These are phyloP conservation scores for Hura crepitans DNA, from an alignment of 441 rosid genomes.

Conservation along the genomic window DNA sequence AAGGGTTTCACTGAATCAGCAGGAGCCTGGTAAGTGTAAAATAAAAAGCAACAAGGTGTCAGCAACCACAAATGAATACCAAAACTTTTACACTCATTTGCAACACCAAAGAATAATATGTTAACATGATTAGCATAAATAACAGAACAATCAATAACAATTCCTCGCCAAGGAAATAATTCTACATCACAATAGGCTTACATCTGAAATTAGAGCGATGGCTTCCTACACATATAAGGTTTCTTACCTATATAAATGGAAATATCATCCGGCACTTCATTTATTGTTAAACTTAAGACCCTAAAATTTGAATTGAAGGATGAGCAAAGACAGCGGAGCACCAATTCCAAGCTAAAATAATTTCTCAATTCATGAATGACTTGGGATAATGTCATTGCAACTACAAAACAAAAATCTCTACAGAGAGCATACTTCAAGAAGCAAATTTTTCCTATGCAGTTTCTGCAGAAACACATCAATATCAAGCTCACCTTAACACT, in stretches of 20 bases:
- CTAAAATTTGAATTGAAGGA: background rate
- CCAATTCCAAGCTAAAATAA: constrained; percentile 6
- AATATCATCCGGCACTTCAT: background rate
- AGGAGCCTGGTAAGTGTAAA: constrained; percentile 57
- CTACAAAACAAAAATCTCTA: background rate
- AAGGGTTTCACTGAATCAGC: constrained; percentile 83
- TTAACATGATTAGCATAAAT: constrained; percentile 10
- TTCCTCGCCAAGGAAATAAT: background rate
- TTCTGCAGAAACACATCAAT: background rate
- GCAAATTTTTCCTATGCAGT: background rate
- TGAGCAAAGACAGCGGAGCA: background rate
- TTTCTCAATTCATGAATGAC: constrained; percentile 3
- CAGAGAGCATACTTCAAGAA: background rate
- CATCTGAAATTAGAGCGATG: background rate
- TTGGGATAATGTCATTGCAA: background rate
- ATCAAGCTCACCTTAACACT: background rate
- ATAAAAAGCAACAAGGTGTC: constrained; percentile 15
- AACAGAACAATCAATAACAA: background rate
- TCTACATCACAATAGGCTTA: background rate
- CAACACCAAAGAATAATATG: background rate
- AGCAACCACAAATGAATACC: background rate
- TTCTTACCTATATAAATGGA: background rate
- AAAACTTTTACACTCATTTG: background rate
- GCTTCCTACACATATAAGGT: background rate
- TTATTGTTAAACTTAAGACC: background rate